Evolutionary conservation across 441 rosid genomes (phyloP), one percentile per base, ranked within the genome.

Genomic region (Adansonia gregorii): DNA sequence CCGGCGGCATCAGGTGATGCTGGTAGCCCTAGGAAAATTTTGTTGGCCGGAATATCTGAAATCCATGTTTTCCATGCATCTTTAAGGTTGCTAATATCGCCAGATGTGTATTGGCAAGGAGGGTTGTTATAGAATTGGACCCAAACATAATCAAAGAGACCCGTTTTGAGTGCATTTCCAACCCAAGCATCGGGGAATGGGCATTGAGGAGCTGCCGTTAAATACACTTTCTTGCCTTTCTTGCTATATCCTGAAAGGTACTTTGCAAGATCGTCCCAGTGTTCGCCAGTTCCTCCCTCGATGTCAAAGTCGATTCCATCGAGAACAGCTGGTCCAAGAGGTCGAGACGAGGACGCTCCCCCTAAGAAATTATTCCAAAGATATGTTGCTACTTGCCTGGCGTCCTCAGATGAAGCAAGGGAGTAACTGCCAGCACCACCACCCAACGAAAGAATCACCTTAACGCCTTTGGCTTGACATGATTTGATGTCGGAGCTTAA

Each of bases 81-180:
- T 56, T 61, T 63, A 7, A 85, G 66, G 10, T 72, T 76, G 6
- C 81, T 74, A 17, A 84, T 82, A n/a, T 27, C 80, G 0, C 60
- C 49, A 0, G 85, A 73, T 7, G 82, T 19, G 78, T 76, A 76
- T 35, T 76, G 78, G 64, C 78, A 76, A 17, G 78, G 72, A 3
- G 78, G 78, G 17, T 75, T 75, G 20, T 75, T 75, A 19, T 64
- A 65, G 72, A 75, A 75, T 52, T 75, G 78, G 7, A 75, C 78
- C 78, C 78, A 75, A 35, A 75, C 65, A 11, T 75, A 51, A 35
- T 75, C 72, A 35, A 75, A 75, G 19, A 48, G 63, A 58, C 63
- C 63, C 2, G 27, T 61, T 70, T 52, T 75, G 3, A 65, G 20
- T 8, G 78, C 78, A 31, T 14, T 27, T 3, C 71, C 71, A 0